Evolutionary conservation across 176 grass and related monocot genomes (phyloP).

Genomic region (Phragmites australis): DNA sequence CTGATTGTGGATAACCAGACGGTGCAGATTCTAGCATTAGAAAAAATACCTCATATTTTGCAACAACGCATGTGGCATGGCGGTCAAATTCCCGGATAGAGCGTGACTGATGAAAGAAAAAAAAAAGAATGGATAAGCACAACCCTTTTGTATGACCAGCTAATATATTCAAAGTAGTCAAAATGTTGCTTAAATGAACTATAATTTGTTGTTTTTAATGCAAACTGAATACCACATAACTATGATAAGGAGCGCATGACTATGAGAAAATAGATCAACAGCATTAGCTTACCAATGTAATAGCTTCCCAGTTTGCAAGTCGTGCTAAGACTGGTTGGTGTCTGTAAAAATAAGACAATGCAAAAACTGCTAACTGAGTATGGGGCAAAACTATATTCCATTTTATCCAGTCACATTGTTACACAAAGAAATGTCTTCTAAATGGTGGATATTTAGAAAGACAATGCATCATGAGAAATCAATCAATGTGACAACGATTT

Average conservation of each 20-base stretch:
- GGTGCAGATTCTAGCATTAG: neutral
- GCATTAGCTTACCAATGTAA: conserved; percentile 52
- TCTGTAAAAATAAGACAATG: conserved; percentile 43
- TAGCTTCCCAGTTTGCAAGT: conserved; percentile 97
- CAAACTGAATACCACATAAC: neutral
- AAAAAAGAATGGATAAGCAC: conserved; percentile 12
- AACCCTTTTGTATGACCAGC: neutral
- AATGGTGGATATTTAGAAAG: conserved; percentile 2
- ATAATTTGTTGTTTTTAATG: neutral
- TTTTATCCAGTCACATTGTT: neutral
- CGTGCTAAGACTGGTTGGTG: conserved; percentile 74
- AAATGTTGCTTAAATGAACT: neutral
- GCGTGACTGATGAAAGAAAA: conserved; percentile 56
- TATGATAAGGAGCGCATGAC: neutral
- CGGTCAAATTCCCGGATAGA: conserved; percentile 85
- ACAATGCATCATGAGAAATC: conserved; percentile 8
- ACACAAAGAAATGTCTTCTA: neutral
- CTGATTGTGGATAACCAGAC: neutral
- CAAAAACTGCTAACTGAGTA: conserved; percentile 7
- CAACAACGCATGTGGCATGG: conserved; percentile 87
- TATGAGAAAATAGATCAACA: conserved; percentile 1
- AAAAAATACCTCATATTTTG: conserved; percentile 86
- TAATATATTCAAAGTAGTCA: conserved; percentile 10
- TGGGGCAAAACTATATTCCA: neutral
- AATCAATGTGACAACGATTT: neutral